A percentile compares a stretch with the other conserved stretches of the same genome.
These are phyloP conservation scores for Komagataella kurtzmanii DNA, from an alignment of 805 yeast species.

Conservation along the genomic window DNA sequence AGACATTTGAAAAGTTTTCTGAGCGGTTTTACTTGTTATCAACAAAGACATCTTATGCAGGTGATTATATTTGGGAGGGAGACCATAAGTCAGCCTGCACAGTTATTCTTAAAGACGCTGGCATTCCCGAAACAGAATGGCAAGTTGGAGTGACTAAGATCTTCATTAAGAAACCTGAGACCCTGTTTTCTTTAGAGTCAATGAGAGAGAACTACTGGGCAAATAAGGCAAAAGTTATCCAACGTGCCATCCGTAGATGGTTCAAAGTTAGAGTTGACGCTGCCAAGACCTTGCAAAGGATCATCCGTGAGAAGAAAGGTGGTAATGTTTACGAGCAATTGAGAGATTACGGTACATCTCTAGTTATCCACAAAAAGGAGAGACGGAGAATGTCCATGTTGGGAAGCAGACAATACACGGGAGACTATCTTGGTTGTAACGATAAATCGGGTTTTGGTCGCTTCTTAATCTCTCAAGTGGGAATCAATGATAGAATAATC, in stretches of 20 bases:
- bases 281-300: conserved; percentile 67
- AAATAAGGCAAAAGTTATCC: conserved; percentile 94
- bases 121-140: conserved; percentile 68
- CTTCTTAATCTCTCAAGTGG: conserved; percentile 54
- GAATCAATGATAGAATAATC: conserved; percentile 54
- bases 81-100: conserved; percentile 38
- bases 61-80: conserved; percentile 48
- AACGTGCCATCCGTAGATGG: conserved; percentile 90
- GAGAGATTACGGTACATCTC: conserved; percentile 68
- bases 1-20: conserved; percentile 90
- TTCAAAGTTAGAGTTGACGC: conserved; percentile 73
- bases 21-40: conserved; percentile 87
- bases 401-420: conserved; percentile 83
- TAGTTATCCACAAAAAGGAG: conserved; percentile 68
- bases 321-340: conserved; percentile 76
- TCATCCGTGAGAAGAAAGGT: conserved; percentile 69
- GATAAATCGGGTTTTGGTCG: conserved; percentile 60
- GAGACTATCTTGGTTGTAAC: conserved; percentile 88
- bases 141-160: conserved; percentile 89
- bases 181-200: conserved; percentile 87
- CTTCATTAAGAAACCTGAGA: conserved; percentile 93
- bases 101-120: conserved; percentile 36
- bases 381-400: conserved; percentile 79
- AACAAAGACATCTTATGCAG: conserved; percentile 85
- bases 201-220: conserved; percentile 97